Base-by-base conservation (phyloP, 768 basidiomycete genomes). In the Leccinum subgranulosum region DNA sequence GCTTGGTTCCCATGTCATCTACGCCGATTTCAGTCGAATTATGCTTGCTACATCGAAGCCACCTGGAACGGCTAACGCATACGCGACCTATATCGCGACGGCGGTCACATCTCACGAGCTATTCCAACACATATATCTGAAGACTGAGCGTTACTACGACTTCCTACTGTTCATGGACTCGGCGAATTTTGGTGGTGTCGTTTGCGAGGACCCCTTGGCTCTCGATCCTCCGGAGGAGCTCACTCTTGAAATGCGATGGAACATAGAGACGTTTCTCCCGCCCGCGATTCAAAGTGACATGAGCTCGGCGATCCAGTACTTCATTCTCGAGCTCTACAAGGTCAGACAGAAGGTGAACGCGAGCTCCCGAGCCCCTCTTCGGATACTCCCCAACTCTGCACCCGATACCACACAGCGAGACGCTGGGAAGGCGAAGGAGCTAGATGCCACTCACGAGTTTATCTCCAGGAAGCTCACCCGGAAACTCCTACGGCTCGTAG, bases 121-220 rank as follows among this genome's bases (percentile, higher is more conserved):
- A 14, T 99, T 99, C 79, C 90, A 95, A 64, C 93, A 97, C 59
- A 79, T 98, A 28, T 88, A 88, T 68, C 81, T 99, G 57, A 81
- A 88, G 47, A 89, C 94, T 19, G 86, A 90, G 27, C 83, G 88
- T 5, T 97, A 89, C 75, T 99, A 95, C 75, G 94, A 98, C 74
- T 93, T 91, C 68, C 75, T 98, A 9, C 76, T 98, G 27, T 96
- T 92, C 81, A 94, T 98, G 94, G 97, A 99, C 73, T 80, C 86
- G 12, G 92, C 93, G 28, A 99, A 98, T 71, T 84, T 88, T 69
- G 92, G 89, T 17, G 94, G 92, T 2, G 81, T 98, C 55, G 81
- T 93, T n/a, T 94, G 91, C 66, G 84, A 88, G 65, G 79, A 94
- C 61, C 88, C 92, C 0, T 68, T 84, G 19, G 87, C 88, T 6